Percentiles rank a stretch among this genome's conserved stretches.
Conservation (phyloP, 768 basidiomycete genomes). For the Leucocoprinus birnbaumii region DNA sequence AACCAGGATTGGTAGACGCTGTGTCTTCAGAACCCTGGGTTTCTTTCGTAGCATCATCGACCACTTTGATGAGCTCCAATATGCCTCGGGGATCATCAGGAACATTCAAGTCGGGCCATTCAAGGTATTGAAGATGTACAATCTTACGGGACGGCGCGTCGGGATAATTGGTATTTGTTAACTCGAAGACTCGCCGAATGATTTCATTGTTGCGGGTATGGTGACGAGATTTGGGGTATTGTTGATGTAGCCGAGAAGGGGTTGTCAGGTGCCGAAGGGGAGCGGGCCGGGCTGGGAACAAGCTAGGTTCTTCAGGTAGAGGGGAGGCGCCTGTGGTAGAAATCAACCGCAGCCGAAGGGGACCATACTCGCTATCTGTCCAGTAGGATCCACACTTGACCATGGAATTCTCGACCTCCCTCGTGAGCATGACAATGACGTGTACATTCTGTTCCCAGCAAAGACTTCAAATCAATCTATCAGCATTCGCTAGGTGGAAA, state of each 20-base stretch:
- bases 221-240: constrained; percentile 14
- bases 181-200: constrained; percentile 64
- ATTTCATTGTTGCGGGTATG: constrained; percentile 17
- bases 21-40: constrained; percentile 19
- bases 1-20: neutral
- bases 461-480: constrained; percentile 46
- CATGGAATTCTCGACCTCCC: constrained; percentile 82
- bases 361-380: constrained; percentile 67
- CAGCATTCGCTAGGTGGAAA: neutral
- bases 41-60: constrained; percentile 46
- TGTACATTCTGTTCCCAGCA: constrained; percentile 94
- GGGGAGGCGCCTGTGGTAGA: constrained; percentile 30
- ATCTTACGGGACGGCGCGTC: constrained; percentile 60
- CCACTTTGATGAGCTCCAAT: constrained; percentile 68
- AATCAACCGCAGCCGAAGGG: constrained; percentile 55
- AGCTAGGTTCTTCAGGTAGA: constrained; percentile 20
- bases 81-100: constrained; percentile 80
- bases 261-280: constrained; percentile 10
- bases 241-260: constrained; percentile 16
- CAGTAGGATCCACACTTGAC: constrained; percentile 94
- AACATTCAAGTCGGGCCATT: constrained; percentile 97
- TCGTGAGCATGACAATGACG: constrained; percentile 96
- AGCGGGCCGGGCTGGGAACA: constrained; percentile 26
- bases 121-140: constrained; percentile 87
- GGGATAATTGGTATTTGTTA: constrained; percentile 63